Percentiles rank a stretch among this genome's conserved stretches.
Evolutionary conservation across 352 stramenopile genomes (phyloP).

Genomic region (Nannochloropsis limnetica): DNA sequence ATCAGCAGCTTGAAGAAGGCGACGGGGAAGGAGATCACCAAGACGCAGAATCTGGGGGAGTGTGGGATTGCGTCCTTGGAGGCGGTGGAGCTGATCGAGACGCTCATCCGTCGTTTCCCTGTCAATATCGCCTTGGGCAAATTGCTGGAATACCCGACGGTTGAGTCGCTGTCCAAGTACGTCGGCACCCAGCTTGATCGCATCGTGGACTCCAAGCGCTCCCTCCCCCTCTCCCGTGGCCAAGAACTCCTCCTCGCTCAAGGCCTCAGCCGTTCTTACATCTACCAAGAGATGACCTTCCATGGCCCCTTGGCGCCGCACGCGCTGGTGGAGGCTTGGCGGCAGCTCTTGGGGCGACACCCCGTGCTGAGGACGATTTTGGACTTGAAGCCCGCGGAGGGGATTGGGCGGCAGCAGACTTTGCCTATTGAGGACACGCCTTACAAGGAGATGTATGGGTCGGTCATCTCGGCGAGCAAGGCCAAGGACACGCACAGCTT

Average conservation of each 20-base stretch:
- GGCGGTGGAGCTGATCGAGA: slow-evolving; percentile 31
- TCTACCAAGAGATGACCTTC: slow-evolving; percentile 29
- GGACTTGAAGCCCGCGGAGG: slow-evolving; percentile 18
- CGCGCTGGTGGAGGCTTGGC: slow-evolving; percentile 1
- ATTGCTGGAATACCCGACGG: slow-evolving; percentile 17
- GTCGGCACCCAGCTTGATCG: neutral
- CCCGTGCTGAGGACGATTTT: slow-evolving; percentile 16
- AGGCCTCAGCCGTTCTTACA: slow-evolving; percentile 16
- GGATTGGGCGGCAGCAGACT: slow-evolving; percentile 7
- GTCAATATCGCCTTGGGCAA: slow-evolving; percentile 33
- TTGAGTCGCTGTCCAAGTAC: neutral
- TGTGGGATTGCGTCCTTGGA: slow-evolving; percentile 26
- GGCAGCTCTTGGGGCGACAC: neutral
- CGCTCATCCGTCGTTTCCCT: slow-evolving; percentile 4
- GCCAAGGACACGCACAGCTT: slow-evolving; percentile 14
- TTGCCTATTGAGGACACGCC: neutral
- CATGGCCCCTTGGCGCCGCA: neutral
- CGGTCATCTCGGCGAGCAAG: neutral
- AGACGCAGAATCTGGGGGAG: slow-evolving; percentile 29
- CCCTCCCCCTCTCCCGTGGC: neutral
- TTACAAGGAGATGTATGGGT: slow-evolving; percentile 7
- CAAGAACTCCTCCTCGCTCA: slow-evolving; percentile 13
- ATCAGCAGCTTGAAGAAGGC: slow-evolving; percentile 32
- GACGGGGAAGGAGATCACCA: slow-evolving; percentile 25
- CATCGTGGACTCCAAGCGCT: slow-evolving; percentile 20